Conservation (phyloP, 805 yeast species). For the Schwanniomyces yamadae region DNA sequence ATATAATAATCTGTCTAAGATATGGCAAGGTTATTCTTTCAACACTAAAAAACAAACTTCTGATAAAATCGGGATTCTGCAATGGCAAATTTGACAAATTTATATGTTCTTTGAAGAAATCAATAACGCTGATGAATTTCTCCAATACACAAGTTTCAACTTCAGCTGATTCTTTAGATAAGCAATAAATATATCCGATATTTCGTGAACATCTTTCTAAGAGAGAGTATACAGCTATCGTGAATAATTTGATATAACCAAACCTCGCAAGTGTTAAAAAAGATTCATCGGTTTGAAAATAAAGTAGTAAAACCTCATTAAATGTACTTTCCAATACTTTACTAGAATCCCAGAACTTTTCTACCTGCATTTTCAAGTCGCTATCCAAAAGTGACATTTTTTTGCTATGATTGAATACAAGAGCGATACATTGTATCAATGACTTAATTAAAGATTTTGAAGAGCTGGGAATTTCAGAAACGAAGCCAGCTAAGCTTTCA, state of each 20-base stretch:
- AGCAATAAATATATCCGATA: constrained; percentile 3
- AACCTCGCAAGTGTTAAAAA: constrained; percentile 34
- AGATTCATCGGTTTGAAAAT: constrained; percentile 47
- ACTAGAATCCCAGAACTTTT: constrained; percentile 24
- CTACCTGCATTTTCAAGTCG: constrained; percentile 14
- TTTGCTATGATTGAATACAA: constrained; percentile 16
- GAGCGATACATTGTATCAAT: constrained; percentile 41
- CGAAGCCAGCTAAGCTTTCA: constrained; percentile 20
- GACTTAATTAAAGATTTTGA: constrained; percentile 37
- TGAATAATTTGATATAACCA: constrained; percentile 28
- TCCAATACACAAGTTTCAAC: not conserved
- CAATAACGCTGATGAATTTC: not conserved
- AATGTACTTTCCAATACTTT: constrained; percentile 31
- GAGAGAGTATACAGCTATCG: constrained; percentile 22
- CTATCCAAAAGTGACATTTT: constrained; percentile 9
- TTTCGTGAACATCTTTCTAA: constrained; percentile 6
- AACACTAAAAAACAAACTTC: constrained; percentile 13
- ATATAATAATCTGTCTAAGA: constrained; percentile 33
- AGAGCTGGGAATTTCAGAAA: constrained; percentile 26
- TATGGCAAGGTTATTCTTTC: constrained; percentile 30
- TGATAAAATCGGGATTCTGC: constrained; percentile 2
- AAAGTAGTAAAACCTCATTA: constrained; percentile 38
- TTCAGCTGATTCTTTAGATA: constrained; percentile 1
- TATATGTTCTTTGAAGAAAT: constrained; percentile 4
- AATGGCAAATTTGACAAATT: not conserved